Evolutionary conservation across 2,329 filamentous ascomycete genomes (phyloP), one percentile per base, ranked within the genome.

Genomic region (Cladophialophora yegresii): DNA sequence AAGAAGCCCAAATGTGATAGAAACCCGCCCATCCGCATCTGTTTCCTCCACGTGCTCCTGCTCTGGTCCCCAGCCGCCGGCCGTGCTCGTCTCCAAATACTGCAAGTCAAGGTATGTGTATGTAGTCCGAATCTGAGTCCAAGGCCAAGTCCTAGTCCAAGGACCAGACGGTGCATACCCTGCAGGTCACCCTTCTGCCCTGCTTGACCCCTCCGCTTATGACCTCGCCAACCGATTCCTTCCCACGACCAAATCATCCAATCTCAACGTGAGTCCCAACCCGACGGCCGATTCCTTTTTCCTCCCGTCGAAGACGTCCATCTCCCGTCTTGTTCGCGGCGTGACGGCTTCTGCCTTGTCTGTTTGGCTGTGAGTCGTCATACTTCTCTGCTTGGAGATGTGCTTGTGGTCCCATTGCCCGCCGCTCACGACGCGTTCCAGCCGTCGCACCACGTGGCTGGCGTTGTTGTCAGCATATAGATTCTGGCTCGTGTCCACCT

Each of bases 341-440:
- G 43, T 59, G 22, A 43, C 2, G 7, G 40, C 13, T 12, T 33
- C 36, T 49, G 36, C 13, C 13, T 43, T 16, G 36, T 16, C 36
- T 20, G 16, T 16, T 16, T 43, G 13, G 16, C 16, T n/a, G 36
- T 43, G 16, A 43, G 13, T 43, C 36, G 16, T n/a, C 16, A 43
- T 8, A 43, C 7, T 6, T n/a, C 16, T 43, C 36, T 43, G 36
- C 36, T 43, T 16, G 36, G 13, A 16, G 36, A 2, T 43, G 36
- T 43, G 36, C 60, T 62, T 56, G 47, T 23, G 57, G 36, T 57
- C 45, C 64, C 64, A 64, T 20, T 62, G 58, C 16, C 53, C 58
- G 26, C 28, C 20, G 40, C 61, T 67, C 53, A 54, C 64, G 45
- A 33, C 61, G 1, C 58, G 56, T 55, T 67, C 64, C 33, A 67